These are phyloP conservation scores for Clohesyomyces aquaticus DNA, from an alignment of 495 filamentous ascomycete genomes.

Conservation along the genomic window DNA sequence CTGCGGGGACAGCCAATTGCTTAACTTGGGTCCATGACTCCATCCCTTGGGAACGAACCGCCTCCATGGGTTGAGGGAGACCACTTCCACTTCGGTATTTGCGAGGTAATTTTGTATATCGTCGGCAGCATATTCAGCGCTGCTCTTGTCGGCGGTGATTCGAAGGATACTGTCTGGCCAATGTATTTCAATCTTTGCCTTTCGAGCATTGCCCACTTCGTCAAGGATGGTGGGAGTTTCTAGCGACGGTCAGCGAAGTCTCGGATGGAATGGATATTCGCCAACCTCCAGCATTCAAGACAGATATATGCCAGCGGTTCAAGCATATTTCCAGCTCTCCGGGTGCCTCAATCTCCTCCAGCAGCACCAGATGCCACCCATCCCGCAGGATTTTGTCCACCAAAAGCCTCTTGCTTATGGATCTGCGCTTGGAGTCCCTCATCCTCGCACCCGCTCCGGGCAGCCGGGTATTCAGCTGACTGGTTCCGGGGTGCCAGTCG, in stretches of 20 bases:
- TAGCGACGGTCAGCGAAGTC: conserved; percentile 6
- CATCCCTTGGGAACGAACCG: conserved; percentile 4
- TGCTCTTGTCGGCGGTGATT: conserved; percentile 39
- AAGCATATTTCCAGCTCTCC: conserved; percentile 36
- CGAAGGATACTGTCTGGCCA: conserved; percentile 27
- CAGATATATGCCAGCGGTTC: conserved; percentile 33
- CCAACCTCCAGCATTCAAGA: conserved; percentile 31
- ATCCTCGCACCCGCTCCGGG: conserved; percentile 6
- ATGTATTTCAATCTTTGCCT: conserved; percentile 34
- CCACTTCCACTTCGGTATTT: conserved; percentile 9
- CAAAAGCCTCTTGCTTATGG: conserved; percentile 23
- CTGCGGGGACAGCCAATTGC: background rate
- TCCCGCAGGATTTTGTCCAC: conserved; percentile 33
- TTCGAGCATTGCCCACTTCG: conserved; percentile 23
- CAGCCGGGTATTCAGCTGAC: conserved; percentile 12
- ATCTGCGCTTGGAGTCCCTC: conserved; percentile 7
- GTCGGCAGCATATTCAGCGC: conserved; percentile 39
- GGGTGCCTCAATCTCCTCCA: conserved; percentile 39
- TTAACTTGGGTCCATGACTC: background rate
- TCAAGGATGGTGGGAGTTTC: conserved; percentile 22
- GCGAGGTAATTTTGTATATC: conserved; percentile 24
- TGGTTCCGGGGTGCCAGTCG: conserved; percentile 35
- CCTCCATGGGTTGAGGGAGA: conserved; percentile 24
- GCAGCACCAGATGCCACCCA: conserved; percentile 26
- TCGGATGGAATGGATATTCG: background rate